Evolutionary conservation across 306 rosid species (phyloP), one percentile per base, ranked within the genome.

Genomic region (Fagus sylvatica): DNA sequence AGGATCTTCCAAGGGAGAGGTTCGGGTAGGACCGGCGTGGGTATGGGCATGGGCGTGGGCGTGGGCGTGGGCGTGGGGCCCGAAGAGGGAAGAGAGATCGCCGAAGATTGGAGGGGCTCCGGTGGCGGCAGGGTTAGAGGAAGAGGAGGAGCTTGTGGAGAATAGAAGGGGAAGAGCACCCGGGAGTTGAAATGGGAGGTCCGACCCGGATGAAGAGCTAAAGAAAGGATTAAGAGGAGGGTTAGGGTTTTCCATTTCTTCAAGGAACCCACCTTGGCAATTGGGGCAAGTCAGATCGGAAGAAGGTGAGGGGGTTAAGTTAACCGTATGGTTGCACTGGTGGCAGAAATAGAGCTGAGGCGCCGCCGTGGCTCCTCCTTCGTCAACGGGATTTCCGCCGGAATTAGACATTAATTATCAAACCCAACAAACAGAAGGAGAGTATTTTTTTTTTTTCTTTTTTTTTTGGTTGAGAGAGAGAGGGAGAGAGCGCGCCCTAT

Each of bases 291-390:
- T 3, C 48, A 91, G 87, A 77, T 93, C 97, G 64, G 87, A 62
- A 74, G 96, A 72, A 46, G 89, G 92, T 53, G 87, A 66, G 17
- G 90, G 88, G 54, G 69, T 43, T 7, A 93, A 34, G 42, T 80
- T 82, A 40, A 92, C 91, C 13, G 94, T 86, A 75, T 82, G 78
- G 54, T 80, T 51, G 88, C 98, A 93, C 85, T 88, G 79, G 82
- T 93, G 69, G 84, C 98, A 93, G 77, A 86, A 93, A 80, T 83
- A 93, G 3, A 75, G 92, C 62, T 83, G 93, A 48, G 91, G 79
- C 12, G 75, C 84, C 28, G 69, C 57, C 59, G 83, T 57, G 72
- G 72, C 72, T 30, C 70, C 75, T 22, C 37, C 70, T 39, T 79
- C 77, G 16, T 54, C 80, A 74, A 68, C 89, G 75, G 78, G 73